Conservation (phyloP, 2,329 filamentous ascomycete genomes). For the Tetracladium maxilliforme region DNA sequence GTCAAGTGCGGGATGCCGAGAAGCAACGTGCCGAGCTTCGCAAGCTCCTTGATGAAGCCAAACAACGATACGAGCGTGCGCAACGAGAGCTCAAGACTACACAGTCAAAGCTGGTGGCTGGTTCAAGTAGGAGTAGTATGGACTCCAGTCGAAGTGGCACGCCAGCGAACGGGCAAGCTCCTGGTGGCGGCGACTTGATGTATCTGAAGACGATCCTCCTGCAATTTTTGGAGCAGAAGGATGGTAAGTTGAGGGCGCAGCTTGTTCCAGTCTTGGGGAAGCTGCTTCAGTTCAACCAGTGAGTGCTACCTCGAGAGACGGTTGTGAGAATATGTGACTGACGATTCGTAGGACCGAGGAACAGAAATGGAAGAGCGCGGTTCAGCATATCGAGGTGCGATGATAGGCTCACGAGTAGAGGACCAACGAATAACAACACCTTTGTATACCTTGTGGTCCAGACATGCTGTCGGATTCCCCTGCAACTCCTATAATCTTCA, state of each 20-base stretch:
- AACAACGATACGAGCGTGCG: conserved; percentile 63
- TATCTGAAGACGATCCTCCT: conserved; percentile 73
- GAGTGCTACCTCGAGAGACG: conserved; percentile 25
- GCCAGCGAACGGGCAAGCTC: too few relatives aligned
- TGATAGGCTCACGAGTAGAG: too few relatives aligned
- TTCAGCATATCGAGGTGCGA: too few relatives aligned
- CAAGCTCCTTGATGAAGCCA: conserved; percentile 63
- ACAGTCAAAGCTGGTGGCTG: conserved; percentile 25
- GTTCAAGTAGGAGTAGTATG: background rate
- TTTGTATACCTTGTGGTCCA: too few relatives aligned
- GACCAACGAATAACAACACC: too few relatives aligned
- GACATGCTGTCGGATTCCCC: too few relatives aligned
- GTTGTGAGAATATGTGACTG: background rate
- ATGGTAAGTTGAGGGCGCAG: conserved; percentile 61
- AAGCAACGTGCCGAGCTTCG: conserved; percentile 66
- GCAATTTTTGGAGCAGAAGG: conserved; percentile 70
- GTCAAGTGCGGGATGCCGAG: conserved; percentile 69
- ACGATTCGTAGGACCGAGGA: conserved; percentile 14
- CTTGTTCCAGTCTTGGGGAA: conserved; percentile 65
- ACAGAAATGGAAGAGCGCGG: too few relatives aligned
- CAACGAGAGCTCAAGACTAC: conserved; percentile 47
- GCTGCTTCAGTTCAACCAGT: conserved; percentile 65
- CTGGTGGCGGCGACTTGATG: conserved; percentile 40
- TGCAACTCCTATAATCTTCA: too few relatives aligned
- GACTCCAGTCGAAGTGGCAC: too few relatives aligned